Percentiles rank a stretch among this genome's conserved stretches.
Evolutionary conservation across 192 early-diverging fungal species (phyloP).

Genomic region (Spinellus fusiger): DNA sequence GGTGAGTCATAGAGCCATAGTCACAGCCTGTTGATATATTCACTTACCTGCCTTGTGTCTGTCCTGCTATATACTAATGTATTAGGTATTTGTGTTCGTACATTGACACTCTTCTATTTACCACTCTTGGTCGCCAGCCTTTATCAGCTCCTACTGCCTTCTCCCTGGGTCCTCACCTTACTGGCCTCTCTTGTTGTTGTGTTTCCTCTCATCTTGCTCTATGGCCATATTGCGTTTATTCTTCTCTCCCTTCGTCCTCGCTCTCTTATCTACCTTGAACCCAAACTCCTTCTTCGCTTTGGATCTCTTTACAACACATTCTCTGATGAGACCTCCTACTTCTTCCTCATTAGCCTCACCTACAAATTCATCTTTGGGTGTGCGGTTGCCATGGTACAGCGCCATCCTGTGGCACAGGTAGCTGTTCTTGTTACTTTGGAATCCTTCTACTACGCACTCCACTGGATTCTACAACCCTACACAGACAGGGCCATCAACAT

Average conservation of each 20-base stretch:
- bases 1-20: no score
- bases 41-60: background rate
- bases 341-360: constrained; percentile 31
- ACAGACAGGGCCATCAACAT: constrained; percentile 27
- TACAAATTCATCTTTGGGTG: constrained; percentile 29
- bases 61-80: background rate
- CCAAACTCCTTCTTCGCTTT: constrained; percentile 25
- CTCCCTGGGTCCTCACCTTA: constrained; percentile 20
- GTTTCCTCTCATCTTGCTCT: constrained; percentile 20
- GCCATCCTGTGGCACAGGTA: constrained; percentile 32
- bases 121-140: constrained; percentile 30
- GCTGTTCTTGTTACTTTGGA: constrained; percentile 32
- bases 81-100: constrained; percentile 28
- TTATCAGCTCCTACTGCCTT: constrained; percentile 33
- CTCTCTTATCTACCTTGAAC: constrained; percentile 24
- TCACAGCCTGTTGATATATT: no score
- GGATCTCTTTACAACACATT: constrained; percentile 38
- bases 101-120: constrained; percentile 26
- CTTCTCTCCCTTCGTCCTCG: constrained; percentile 22
- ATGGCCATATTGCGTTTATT: constrained; percentile 26
- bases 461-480: constrained; percentile 31
- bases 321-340: constrained; percentile 28
- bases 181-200: constrained; percentile 24
- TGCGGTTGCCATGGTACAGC: constrained; percentile 24
- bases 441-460: constrained; percentile 26